Base-by-base conservation (phyloP, 805 yeast species). In the Lipomyces mesembrius region DNA sequence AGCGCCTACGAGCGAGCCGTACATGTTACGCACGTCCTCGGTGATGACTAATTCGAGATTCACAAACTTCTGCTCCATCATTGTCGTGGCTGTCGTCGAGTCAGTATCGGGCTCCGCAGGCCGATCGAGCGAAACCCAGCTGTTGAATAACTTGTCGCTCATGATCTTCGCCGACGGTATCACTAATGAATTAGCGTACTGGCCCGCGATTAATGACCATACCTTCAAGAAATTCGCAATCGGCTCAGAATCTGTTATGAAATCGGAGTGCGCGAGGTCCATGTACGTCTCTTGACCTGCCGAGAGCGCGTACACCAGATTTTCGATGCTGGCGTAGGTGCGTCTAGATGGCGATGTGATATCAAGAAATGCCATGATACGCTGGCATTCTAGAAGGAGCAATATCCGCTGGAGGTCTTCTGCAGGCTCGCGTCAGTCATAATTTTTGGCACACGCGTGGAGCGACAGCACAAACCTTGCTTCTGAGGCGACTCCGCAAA, bases 331-430 rank as follows among this genome's bases (percentile, higher is more conserved):
- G 20, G 75, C 75, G 59, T 59, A 68, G 1, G 76, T 70, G 14
- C 78, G 66, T 22, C 60, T 54, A 0, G 79, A 71, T 22, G 58
- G 65, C 20, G 74, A 76, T 6, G 56, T 14, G 35, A 32, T 22
- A 39, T 76, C 77, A 34, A 77, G 61, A 64, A 73, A 75, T 2
- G 79, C 79, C 66, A 76, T 69, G 14, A 74, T 56, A 17, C 77
- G 65, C 60, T 77, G 79, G 1, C 69, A 53, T 61, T 76, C 79
- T 7, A 73, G 65, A 22, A 73, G 66, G 11, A 73, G 51, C 27
- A 73, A 59, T 56, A 66, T n/a, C 52, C 51, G 57, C 20, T 29
- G 61, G 46, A 58, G 46, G 60, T 22, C 58, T 17, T 67, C 64
- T 59, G 34, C 43, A 9, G 25, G 3, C 20, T 20, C 29, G 8